Conservation (phyloP, 805 yeast species). For the Scheffersomyces amazonensis region DNA sequence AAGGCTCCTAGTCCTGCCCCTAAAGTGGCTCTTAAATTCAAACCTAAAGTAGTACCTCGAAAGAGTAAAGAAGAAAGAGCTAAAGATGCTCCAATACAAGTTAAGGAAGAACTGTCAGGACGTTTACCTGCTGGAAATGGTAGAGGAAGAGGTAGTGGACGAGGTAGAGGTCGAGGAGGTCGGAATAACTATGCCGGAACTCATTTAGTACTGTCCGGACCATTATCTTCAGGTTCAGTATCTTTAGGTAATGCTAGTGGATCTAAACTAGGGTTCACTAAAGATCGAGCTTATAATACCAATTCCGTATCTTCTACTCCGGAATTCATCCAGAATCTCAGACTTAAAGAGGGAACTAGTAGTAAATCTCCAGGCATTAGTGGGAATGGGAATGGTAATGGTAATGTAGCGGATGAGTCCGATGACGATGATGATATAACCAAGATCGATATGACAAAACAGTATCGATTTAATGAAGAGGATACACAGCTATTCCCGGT, state of each 20-base stretch:
- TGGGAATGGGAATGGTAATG: conserved; percentile 9
- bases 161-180: conserved; percentile 37
- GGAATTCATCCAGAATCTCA: conserved; percentile 36
- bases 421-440: conserved; percentile 41
- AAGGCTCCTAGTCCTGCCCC: conserved; percentile 21
- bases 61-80: conserved; percentile 82
- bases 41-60: conserved; percentile 85
- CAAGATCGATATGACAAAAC: conserved; percentile 63
- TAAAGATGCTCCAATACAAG: conserved; percentile 58
- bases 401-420: conserved; percentile 33
- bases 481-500: conserved; percentile 66
- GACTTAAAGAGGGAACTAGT: conserved; percentile 24
- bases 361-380: conserved; percentile 9
- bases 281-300: conserved; percentile 27
- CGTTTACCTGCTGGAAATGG: conserved; percentile 15
- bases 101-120: conserved; percentile 30
- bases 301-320: conserved; percentile 35
- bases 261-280: conserved; percentile 22
- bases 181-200: conserved; percentile 45
- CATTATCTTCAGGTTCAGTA: conserved; percentile 64
- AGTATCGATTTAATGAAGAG: conserved; percentile 48
- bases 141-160: conserved; percentile 26
- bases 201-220: conserved; percentile 69
- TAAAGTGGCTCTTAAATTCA: conserved; percentile 66
- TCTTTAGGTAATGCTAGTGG: conserved; percentile 34